Percentiles rank a stretch among this genome's conserved stretches.
phyloP scores from a whole-genome alignment of 2,329 filamentous ascomycete genomes.

The Sarocladium strictum region DNA sequence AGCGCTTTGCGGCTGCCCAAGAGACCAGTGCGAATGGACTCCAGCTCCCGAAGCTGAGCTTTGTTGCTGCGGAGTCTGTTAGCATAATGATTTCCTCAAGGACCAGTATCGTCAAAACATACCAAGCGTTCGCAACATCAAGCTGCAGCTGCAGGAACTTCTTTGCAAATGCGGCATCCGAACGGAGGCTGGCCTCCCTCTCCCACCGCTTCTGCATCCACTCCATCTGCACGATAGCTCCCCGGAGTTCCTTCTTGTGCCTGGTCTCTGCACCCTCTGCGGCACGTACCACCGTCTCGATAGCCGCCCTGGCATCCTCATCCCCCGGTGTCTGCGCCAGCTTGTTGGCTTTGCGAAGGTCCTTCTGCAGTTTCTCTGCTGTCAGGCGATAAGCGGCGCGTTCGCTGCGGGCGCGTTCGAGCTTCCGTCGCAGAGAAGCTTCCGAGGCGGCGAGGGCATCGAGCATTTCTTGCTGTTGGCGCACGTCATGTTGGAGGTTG shows the following conservation, averaged over 20 bases:
- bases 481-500: conserved; percentile 66
- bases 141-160: conserved; percentile 73
- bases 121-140: conserved; percentile 86
- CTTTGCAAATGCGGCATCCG: conserved; percentile 82
- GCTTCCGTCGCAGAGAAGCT: conserved; percentile 55
- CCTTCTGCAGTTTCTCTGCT: conserved; percentile 48
- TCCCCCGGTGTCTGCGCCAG: conserved; percentile 18
- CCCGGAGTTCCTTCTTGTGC: conserved; percentile 71
- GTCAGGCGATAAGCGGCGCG: conserved; percentile 49
- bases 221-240: conserved; percentile 81
- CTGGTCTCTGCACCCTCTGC: conserved; percentile 58
- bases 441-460: conserved; percentile 51
- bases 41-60: conserved; percentile 79
- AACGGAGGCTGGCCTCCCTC: conserved; percentile 74
- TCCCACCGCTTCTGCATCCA: conserved; percentile 79
- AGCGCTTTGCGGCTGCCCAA: conserved; percentile 31
- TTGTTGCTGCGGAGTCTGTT: conserved; percentile 67
- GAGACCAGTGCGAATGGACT: conserved; percentile 59
- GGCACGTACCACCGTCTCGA: conserved; percentile 53
- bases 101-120: conserved; percentile 36
- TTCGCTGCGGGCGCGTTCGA: conserved; percentile 65
- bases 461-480: conserved; percentile 62
- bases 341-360: conserved; percentile 35
- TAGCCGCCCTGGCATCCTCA: conserved; percentile 41
- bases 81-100: conserved; percentile 12